A percentile compares a stretch with the other conserved stretches of the same genome.
Conservation (phyloP, 164 flowering plant genomes). For the Liriodendron chinense region DNA sequence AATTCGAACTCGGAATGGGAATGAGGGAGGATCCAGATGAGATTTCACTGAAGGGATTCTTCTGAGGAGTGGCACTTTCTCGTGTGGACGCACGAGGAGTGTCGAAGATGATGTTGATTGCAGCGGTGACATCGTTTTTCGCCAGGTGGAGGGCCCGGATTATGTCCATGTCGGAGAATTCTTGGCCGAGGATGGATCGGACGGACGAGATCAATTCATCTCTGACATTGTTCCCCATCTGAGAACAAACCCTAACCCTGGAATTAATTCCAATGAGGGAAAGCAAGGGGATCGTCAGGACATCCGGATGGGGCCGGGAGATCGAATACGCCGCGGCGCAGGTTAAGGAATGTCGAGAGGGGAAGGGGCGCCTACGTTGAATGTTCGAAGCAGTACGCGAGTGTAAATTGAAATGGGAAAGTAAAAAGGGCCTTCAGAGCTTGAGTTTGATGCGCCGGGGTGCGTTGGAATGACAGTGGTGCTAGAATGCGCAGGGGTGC, state of each 20-base stretch:
- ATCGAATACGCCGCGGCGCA: background rate
- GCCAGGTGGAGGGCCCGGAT: conserved; percentile 91
- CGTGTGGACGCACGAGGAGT: conserved; percentile 46
- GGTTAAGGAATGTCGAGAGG: background rate
- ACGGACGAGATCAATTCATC: conserved; percentile 60
- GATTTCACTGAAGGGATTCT: background rate
- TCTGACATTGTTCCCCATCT: conserved; percentile 60
- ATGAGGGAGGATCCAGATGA: background rate
- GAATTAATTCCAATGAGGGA: background rate
- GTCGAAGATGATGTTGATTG: conserved; percentile 86
- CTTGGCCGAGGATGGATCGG: conserved; percentile 67
- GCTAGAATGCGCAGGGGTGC: too few species aligned
- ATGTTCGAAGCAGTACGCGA: too few species aligned
- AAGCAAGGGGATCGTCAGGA: too few species aligned
- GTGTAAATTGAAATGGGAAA: too few species aligned
- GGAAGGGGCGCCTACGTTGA: background rate
- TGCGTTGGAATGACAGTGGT: too few species aligned
- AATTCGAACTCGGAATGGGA: conserved; percentile 1
- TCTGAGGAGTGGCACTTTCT: conserved; percentile 5
- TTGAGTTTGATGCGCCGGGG: too few species aligned
- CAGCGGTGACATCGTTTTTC: conserved; percentile 80
- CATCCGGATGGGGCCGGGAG: background rate
- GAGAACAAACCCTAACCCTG: background rate
- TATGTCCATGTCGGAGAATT: conserved; percentile 83
- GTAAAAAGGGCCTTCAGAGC: too few species aligned